Evolutionary conservation across 768 basidiomycete species (phyloP), one percentile per base, ranked within the genome.

Genomic region (Amanita rubescens): DNA sequence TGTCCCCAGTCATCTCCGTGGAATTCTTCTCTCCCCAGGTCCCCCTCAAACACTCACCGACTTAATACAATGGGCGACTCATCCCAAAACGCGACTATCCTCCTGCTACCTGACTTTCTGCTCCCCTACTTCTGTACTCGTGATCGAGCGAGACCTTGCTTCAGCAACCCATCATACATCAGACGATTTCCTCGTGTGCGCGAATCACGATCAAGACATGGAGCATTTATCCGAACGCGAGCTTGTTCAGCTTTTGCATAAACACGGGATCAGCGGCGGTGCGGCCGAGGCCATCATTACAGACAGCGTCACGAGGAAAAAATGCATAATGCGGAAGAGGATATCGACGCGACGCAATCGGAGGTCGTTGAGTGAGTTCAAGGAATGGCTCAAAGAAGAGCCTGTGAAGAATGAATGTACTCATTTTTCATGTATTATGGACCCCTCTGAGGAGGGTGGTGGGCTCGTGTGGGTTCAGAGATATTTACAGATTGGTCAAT

Each of bases 371-470:
- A 43, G 45, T 19, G 65, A 70, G 50, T 58, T 69, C 27, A 65
- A 63, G 50, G 43, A 38, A 3, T 69, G 69, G 69, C 49, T 73
- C 55, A 56, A 68, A 34, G 65, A 57, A 14, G 63, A 64, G 49
- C 71, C 71, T 15, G 60, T 73, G 34, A 53, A 61, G 56, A 72
- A 72, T 55, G 68, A 69, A 47, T 54, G 39, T 14, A 71, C 71
- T 3, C 72, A 73, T 57, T 72, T 67, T 55, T 68, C 67, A 27
- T 71, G 70, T 51, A 64, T 71, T 33, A 71, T 71, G 72, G 72
- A 71, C 55, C 71, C 71, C 0, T 59, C 65, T 19, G 61, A 58
- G 1, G 54, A 62, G 17, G 69, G 70, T 11, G 71, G 69, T 7
- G 69, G 69, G 3, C 46, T 73, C 9, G 34, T 69, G 7, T 71